Conservation (phyloP, 805 yeast genomes). For the Zygotorulaspora florentina region DNA sequence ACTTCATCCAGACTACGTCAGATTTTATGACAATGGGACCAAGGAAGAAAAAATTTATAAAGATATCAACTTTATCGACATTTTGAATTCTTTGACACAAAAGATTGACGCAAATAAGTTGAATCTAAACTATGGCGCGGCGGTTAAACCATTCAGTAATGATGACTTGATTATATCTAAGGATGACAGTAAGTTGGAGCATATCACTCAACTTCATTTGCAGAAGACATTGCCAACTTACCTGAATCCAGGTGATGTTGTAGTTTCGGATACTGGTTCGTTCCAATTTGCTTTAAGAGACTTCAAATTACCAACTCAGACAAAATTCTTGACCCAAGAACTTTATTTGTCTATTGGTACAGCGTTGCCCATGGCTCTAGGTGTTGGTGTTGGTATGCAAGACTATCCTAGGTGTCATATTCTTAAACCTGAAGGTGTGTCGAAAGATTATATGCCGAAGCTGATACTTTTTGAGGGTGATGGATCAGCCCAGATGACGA, state of each 20-base stretch:
- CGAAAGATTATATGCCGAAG: constrained; percentile 41
- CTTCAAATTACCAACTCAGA: constrained; percentile 52
- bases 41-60: constrained; percentile 30
- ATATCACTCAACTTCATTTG: constrained; percentile 48
- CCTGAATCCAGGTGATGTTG: constrained; percentile 58
- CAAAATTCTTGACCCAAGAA: constrained; percentile 57
- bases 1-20: constrained; percentile 51
- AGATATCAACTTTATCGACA: constrained; percentile 47
- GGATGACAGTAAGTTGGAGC: constrained; percentile 8
- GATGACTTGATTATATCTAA: constrained; percentile 17
- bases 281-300: constrained; percentile 75
- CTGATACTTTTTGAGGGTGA: constrained; percentile 80
- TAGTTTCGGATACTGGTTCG: constrained; percentile 82
- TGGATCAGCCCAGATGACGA: constrained; percentile 92
- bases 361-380: constrained; percentile 83
- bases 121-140: constrained; percentile 18
- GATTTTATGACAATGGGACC: constrained; percentile 37
- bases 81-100: constrained; percentile 43
- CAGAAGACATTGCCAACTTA: constrained; percentile 40
- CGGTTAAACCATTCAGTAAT: constrained; percentile 23
- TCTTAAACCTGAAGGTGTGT: constrained; percentile 22
- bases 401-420: constrained; percentile 41
- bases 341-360: constrained; percentile 85
- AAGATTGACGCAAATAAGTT: constrained; percentile 34
- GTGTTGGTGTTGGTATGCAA: constrained; percentile 68